Conservation (phyloP, 1,284 basidiomycete genomes). For the Phenoliferia sp. region DNA sequence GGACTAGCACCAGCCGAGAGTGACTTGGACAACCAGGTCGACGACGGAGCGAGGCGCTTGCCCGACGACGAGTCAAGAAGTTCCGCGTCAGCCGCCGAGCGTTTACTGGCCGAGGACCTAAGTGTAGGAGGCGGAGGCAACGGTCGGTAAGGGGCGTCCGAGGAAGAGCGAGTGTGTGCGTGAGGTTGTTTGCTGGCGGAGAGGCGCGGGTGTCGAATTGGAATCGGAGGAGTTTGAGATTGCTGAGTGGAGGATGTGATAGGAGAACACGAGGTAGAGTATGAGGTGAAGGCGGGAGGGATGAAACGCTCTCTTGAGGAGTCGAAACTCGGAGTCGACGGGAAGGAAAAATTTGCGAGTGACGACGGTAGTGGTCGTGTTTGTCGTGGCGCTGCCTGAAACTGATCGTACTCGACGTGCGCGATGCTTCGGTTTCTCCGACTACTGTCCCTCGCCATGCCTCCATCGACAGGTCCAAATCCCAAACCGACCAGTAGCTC, state of each 20-base stretch:
- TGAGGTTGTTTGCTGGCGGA: neutral
- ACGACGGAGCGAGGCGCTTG: conserved; percentile 9
- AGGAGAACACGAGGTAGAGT: neutral
- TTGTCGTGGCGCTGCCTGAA: neutral
- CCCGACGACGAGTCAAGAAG: neutral
- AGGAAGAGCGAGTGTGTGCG: conserved; percentile 2
- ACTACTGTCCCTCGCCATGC: neutral
- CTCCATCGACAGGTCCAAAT: neutral
- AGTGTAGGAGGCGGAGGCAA: neutral
- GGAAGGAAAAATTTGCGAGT: conserved; percentile 7
- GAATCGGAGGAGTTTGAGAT: neutral
- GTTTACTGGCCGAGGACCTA: neutral
- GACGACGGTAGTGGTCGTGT: conserved; percentile 4
- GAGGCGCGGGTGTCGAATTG: neutral
- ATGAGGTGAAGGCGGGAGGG: neutral
- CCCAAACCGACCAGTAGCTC: neutral
- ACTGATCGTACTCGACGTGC: neutral
- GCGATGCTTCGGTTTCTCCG: neutral
- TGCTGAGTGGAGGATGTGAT: too few species aligned
- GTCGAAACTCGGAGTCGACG: neutral
- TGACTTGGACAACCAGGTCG: conserved; percentile 2
- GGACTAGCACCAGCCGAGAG: neutral
- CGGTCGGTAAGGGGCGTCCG: neutral
- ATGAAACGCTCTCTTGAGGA: neutral
- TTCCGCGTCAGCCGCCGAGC: neutral